A percentile compares a stretch with the other conserved stretches of the same genome.
Evolutionary conservation across 345 rosid genomes (phyloP).

Genomic region (Linum trigynum): DNA sequence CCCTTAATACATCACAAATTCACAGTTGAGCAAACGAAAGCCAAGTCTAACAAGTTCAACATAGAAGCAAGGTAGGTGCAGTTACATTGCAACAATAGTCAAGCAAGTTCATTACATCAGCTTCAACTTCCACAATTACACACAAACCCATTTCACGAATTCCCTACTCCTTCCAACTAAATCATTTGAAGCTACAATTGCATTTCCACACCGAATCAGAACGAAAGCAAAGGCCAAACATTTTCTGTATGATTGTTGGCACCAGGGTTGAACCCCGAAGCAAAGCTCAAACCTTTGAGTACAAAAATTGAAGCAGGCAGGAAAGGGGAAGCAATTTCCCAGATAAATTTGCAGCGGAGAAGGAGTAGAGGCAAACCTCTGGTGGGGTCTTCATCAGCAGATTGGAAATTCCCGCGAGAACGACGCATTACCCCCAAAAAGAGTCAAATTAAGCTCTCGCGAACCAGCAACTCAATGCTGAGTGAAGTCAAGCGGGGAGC

Average conservation of each 20-base stretch:
- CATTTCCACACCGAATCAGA: too few species aligned
- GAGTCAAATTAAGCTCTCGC: neutral
- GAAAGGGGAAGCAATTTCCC: neutral
- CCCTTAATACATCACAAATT: neutral
- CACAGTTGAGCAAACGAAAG: neutral
- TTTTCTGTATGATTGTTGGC: too few species aligned
- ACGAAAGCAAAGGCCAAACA: too few species aligned
- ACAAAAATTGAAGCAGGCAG: neutral
- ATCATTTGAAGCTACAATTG: too few species aligned
- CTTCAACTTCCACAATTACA: neutral
- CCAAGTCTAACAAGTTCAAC: neutral
- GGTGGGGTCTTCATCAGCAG: constrained; percentile 83
- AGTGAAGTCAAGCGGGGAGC: neutral
- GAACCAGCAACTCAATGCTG: neutral
- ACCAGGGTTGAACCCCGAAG: neutral
- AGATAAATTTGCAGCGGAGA: neutral
- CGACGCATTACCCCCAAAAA: constrained; percentile 54
- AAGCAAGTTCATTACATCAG: neutral
- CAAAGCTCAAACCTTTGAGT: neutral
- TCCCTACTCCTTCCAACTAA: neutral
- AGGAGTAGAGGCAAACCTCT: constrained; percentile 40
- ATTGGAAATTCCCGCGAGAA: constrained; percentile 83
- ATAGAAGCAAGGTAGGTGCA: neutral
- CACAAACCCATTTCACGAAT: neutral
- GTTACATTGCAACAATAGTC: neutral